A percentile compares a stretch with the other conserved stretches of the same genome.
These are phyloP conservation scores for Neurospora sublineolata DNA, from an alignment of 495 filamentous ascomycete genomes.

Conservation along the genomic window DNA sequence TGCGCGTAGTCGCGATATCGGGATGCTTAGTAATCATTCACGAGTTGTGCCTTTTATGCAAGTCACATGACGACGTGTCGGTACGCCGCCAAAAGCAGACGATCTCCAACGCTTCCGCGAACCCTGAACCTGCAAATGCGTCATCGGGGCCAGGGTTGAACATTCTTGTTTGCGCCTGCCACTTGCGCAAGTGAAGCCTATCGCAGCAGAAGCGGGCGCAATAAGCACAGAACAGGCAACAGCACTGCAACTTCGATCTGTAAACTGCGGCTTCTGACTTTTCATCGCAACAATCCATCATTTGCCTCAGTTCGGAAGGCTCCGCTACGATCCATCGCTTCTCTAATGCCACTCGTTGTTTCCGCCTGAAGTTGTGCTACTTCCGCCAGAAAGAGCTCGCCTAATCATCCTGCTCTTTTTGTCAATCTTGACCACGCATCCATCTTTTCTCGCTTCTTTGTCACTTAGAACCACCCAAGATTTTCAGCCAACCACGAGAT, in stretches of 20 bases:
- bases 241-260: neutral
- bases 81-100: neutral
- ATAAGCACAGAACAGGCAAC: neutral
- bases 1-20: neutral
- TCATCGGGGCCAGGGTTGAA: neutral
- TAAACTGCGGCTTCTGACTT: neutral
- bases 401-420: neutral
- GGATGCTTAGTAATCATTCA: neutral
- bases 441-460: neutral
- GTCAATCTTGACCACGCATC: neutral
- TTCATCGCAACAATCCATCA: neutral
- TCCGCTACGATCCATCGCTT: neutral
- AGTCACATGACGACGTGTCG: constrained; percentile 8
- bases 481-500: neutral
- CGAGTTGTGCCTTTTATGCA: neutral
- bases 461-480: neutral
- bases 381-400: neutral
- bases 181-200: neutral
- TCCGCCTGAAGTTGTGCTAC: neutral
- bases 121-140: neutral
- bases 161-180: neutral
- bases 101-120: neutral
- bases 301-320: neutral
- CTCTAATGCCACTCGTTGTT: neutral
- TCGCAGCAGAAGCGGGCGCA: neutral